Percentiles rank a stretch among this genome's conserved stretches.
Conservation (phyloP, 2,329 filamentous ascomycete genomes). For the Claviceps purpurea region DNA sequence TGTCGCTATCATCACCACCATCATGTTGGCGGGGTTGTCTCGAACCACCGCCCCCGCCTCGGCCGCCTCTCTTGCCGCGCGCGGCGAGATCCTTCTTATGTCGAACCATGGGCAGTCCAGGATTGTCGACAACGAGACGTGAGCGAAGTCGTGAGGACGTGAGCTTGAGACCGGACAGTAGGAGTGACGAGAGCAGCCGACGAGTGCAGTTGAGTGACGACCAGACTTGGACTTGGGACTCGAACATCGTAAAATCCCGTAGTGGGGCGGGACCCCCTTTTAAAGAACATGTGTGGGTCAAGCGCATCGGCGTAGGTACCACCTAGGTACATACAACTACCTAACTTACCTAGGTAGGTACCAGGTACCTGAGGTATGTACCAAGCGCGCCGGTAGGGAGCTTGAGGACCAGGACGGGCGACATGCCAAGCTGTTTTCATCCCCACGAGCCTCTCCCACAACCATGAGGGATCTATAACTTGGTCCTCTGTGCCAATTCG, state of each 20-base stretch:
- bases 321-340: too few relatives aligned
- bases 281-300: neutral
- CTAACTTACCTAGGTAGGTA: too few relatives aligned
- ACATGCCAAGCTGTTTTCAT: neutral
- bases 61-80: conserved; percentile 59
- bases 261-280: neutral
- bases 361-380: too few relatives aligned
- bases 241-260: neutral
- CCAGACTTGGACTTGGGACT: neutral
- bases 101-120: conserved; percentile 83
- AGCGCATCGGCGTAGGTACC: neutral
- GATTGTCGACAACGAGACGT: neutral
- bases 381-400: too few relatives aligned
- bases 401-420: too few relatives aligned
- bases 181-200: neutral
- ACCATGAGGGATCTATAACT: conserved; percentile 5
- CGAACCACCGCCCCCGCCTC: conserved; percentile 29
- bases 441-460: neutral
- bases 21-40: conserved; percentile 34
- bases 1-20: conserved; percentile 21
- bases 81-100: conserved; percentile 81
- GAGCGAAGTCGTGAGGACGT: neutral
- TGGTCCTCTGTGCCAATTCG: neutral
- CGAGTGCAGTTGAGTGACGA: neutral
- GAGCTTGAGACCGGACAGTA: neutral